These are phyloP conservation scores for Lachnellula suecica DNA, from an alignment of 2,329 filamentous ascomycete genomes.

Conservation along the genomic window DNA sequence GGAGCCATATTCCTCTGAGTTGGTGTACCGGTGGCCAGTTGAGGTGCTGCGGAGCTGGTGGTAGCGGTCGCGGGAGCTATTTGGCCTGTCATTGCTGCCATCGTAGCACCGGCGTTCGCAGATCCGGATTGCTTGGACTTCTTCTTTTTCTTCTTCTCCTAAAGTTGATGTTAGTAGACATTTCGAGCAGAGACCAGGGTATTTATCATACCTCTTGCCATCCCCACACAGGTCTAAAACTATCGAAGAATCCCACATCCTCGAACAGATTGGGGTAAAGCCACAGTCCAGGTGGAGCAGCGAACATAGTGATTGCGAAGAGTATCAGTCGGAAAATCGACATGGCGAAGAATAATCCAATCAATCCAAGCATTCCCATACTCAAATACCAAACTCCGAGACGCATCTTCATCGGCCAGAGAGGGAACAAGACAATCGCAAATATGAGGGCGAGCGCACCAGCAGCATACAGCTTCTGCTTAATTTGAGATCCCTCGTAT, in stretches of 20 bases:
- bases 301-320: conserved; percentile 90
- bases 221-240: conserved; percentile 92
- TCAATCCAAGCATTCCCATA: conserved; percentile 86
- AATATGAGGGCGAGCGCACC: conserved; percentile 84
- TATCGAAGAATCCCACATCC: conserved; percentile 97
- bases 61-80: conserved; percentile 33
- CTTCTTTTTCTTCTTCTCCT: conserved; percentile 38
- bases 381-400: conserved; percentile 96
- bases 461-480: conserved; percentile 86
- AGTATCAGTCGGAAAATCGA: conserved; percentile 94
- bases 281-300: conserved; percentile 86
- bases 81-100: conserved; percentile 34
- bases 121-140: conserved; percentile 33
- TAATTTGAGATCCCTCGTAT: conserved; percentile 91
- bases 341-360: conserved; percentile 96
- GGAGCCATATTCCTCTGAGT: conserved; percentile 41
- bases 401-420: conserved; percentile 90
- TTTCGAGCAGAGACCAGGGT: background rate
- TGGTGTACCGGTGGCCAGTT: conserved; percentile 33
- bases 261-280: conserved; percentile 97
- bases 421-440: conserved; percentile 86
- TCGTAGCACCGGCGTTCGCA: conserved; percentile 27
- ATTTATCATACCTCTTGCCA: conserved; percentile 81
- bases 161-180: conserved; percentile 3
- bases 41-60: conserved; percentile 38